phyloP scores from a whole-genome alignment of 108 stramenopile species.

The Pseudonitzschia delicatissima region DNA sequence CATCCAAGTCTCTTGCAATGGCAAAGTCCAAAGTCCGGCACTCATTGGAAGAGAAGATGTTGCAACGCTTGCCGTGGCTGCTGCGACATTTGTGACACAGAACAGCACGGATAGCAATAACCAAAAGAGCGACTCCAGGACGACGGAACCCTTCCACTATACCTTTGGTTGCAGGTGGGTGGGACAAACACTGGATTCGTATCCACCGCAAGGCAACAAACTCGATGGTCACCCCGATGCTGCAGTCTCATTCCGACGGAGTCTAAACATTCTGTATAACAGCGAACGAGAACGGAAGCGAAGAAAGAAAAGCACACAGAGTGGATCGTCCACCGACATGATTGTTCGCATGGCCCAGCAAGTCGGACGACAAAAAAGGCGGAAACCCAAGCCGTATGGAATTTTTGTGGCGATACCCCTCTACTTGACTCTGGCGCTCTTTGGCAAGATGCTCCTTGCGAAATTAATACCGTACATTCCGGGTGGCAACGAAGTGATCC shows the following conservation, averaged over 20 bases:
- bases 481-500: slow-evolving; percentile 7
- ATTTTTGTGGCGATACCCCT: slow-evolving; percentile 36
- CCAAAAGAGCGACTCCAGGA: not conserved
- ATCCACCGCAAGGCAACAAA: slow-evolving; percentile 40
- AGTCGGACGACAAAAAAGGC: slow-evolving; percentile 6
- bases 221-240: slow-evolving; percentile 33
- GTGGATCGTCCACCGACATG: not conserved
- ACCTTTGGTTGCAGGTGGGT: slow-evolving; percentile 44
- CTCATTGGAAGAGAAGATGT: slow-evolving; percentile 69
- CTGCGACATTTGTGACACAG: slow-evolving; percentile 37
- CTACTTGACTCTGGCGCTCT: slow-evolving; percentile 28
- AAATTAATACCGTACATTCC: slow-evolving; percentile 17
- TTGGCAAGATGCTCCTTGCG: slow-evolving; percentile 14
- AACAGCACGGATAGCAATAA: slow-evolving; percentile 1
- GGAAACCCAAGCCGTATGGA: slow-evolving; percentile 37
- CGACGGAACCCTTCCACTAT: slow-evolving; percentile 35
- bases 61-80: slow-evolving; percentile 58
- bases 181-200: slow-evolving; percentile 35
- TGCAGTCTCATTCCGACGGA: slow-evolving; percentile 8
- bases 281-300: slow-evolving; percentile 7
- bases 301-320: not conserved
- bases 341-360: slow-evolving; percentile 8
- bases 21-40: slow-evolving; percentile 47
- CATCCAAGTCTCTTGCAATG: slow-evolving; percentile 49
- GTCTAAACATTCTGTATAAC: not conserved